phyloP scores from a whole-genome alignment of 176 grass and related monocot species.

The Chloris gayana region DNA sequence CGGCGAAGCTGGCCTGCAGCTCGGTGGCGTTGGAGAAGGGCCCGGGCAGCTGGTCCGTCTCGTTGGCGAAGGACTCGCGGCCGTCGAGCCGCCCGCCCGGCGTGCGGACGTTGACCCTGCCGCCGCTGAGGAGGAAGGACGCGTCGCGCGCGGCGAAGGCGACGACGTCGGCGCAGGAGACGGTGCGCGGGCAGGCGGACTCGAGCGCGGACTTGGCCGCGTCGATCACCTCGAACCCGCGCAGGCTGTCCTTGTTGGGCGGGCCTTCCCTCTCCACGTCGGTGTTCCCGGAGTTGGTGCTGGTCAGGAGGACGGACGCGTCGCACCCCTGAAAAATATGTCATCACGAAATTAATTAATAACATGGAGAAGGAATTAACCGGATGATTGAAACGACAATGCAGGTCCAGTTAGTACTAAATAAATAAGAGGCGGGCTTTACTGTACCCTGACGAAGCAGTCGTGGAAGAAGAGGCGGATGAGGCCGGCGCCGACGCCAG shows the following conservation, averaged over 20 bases:
- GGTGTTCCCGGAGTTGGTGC: background rate
- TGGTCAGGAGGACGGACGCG: background rate
- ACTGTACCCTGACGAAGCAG: slow-evolving; percentile 4
- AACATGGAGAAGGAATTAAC: too few species aligned
- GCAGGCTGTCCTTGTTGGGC: slow-evolving; percentile 25
- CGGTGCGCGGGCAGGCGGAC: background rate
- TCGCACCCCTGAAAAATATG: background rate
- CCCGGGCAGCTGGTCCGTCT: background rate
- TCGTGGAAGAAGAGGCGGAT: slow-evolving; percentile 31
- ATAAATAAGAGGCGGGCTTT: too few species aligned
- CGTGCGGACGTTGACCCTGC: slow-evolving; percentile 11
- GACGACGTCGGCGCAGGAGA: slow-evolving; percentile 50
- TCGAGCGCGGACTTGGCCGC: slow-evolving; percentile 31
- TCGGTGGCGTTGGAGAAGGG: background rate
- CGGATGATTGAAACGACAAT: too few species aligned
- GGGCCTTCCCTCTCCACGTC: slow-evolving; percentile 16
- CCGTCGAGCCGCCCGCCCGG: slow-evolving; percentile 48
- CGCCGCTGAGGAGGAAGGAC: slow-evolving; percentile 23
- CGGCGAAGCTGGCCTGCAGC: slow-evolving; percentile 17
- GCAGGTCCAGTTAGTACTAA: background rate
- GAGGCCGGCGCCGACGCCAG: background rate
- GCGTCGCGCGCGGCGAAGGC: slow-evolving; percentile 57
- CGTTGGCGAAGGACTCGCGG: slow-evolving; percentile 15
- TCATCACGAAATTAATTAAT: background rate
- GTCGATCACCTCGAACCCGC: slow-evolving; percentile 50